Percentiles rank a stretch among this genome's conserved stretches.
phyloP scores from a whole-genome alignment of 768 basidiomycete species.

The Lentinula aciculospora region DNA sequence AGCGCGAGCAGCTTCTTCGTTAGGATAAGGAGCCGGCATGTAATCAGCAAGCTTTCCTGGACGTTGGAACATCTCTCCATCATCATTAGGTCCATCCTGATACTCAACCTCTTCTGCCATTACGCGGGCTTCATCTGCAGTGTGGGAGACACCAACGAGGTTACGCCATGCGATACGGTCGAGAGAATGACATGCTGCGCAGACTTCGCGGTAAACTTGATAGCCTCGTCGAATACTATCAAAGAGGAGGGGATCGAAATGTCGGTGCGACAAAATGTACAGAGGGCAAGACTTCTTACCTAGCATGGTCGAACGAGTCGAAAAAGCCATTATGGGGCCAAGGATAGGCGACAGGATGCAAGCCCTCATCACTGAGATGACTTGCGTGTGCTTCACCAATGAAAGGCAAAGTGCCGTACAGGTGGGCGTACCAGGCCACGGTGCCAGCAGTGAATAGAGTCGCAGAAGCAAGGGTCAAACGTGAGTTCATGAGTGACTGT shows the following conservation, averaged over 20 bases:
- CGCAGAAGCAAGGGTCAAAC: slow-evolving; percentile 68
- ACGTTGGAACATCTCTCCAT: slow-evolving; percentile 98
- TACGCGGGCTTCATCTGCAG: slow-evolving; percentile 78
- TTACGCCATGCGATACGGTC: slow-evolving; percentile 99
- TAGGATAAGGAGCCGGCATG: slow-evolving; percentile 91
- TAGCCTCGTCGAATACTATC: slow-evolving; percentile 90
- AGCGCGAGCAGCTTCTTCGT: slow-evolving; percentile 95
- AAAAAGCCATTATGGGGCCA: slow-evolving; percentile 88
- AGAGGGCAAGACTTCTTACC: slow-evolving; percentile 46
- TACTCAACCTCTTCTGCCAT: slow-evolving; percentile 99
- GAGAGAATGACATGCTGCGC: slow-evolving; percentile 97
- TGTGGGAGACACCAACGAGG: slow-evolving; percentile 96
- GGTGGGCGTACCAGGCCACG: slow-evolving; percentile 93
- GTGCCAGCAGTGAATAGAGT: slow-evolving; percentile 80
- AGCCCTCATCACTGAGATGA: slow-evolving; percentile 88
- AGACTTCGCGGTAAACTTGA: slow-evolving; percentile 98
- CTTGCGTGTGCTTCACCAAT: slow-evolving; percentile 90
- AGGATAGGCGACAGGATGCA: slow-evolving; percentile 82
- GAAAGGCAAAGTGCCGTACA: slow-evolving; percentile 88
- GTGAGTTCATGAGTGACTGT: slow-evolving; percentile 65
- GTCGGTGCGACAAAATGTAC: slow-evolving; percentile 9
- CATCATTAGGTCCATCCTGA: slow-evolving; percentile 88
- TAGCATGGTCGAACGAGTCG: slow-evolving; percentile 94
- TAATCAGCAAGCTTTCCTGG: slow-evolving; percentile 99
- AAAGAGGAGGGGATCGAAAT: slow-evolving; percentile 4